These are phyloP conservation scores for Penicillium sp. DNA, from an alignment of 2,329 filamentous ascomycete species.

Conservation along the genomic window DNA sequence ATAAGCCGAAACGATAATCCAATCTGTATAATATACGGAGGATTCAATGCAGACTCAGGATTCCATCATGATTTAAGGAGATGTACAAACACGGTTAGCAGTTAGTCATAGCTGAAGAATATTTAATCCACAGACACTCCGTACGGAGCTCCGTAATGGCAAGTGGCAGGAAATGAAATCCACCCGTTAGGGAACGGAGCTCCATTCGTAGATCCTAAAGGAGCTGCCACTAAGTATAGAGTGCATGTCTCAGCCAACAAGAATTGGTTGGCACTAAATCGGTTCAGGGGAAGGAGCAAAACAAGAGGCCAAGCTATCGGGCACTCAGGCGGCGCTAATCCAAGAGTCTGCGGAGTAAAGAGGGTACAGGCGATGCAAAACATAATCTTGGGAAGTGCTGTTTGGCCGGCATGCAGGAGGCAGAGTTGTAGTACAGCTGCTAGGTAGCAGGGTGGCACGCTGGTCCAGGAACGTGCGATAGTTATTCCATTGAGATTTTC, in stretches of 20 bases:
- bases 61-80: neutral
- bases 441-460: constrained; percentile 2
- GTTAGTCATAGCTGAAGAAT: neutral
- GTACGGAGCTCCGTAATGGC: neutral
- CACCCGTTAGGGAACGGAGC: constrained; percentile 9
- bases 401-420: constrained; percentile 14
- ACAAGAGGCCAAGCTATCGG: constrained; percentile 16
- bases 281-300: constrained; percentile 10
- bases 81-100: neutral
- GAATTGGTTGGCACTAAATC: neutral
- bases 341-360: constrained; percentile 4
- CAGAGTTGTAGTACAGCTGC: constrained; percentile 23
- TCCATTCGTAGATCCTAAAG: constrained; percentile 23
- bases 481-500: neutral
- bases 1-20: constrained; percentile 7
- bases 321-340: constrained; percentile 10
- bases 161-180: neutral
- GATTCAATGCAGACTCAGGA: neutral
- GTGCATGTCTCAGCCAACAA: constrained; percentile 27
- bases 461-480: neutral
- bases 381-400: constrained; percentile 8
- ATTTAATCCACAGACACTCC: neutral
- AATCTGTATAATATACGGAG: neutral
- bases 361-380: constrained; percentile 20
- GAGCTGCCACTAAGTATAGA: constrained; percentile 18